Evolutionary conservation across 192 early-diverging fungal genomes (phyloP), one percentile per base, ranked within the genome.

Genomic region (Backusella mclennaniae): DNA sequence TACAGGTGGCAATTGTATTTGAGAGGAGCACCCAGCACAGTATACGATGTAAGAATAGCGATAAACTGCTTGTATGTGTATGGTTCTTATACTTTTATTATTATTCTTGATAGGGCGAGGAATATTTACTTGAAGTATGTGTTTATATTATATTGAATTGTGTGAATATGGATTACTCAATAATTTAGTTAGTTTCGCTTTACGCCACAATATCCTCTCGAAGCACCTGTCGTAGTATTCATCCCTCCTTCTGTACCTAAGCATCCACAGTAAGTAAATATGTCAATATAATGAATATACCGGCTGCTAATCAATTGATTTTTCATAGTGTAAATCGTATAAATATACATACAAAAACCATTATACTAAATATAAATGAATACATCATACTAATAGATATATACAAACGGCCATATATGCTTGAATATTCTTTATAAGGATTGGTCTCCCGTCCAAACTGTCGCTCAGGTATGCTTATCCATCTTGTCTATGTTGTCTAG

Each of bases 401-500:
- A 96, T 80, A 90, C 90, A 84, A 98, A 98, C 79, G 96, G 97
- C n/a, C 97, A 98, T 74, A 98, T 98, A 67, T 98, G 97, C 78
- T 81, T 98, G 36, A 97, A 95, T 76, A 97, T 98, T 70, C 88
- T 98, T 46, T 98, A 98, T 81, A 92, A 92, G 77, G 89, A 96
- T 39, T 98, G 97, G 97, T 91, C 89, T 23, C 97, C 97, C 0
- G 97, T 96, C 0, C 87, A 97, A 75, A 98, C 96, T 6, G 93
- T 97, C 29, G 88, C 90, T 35, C 90, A 92, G 2, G 92, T 98
- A 14, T 98, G 96, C 75, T 85, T 98, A 71, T 95, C 93, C 0
- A 89, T 98, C 31, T 89, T 92, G 63, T 97, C 95, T 66, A 98
- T 98, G 97, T 82, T 98, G 52, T 95, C 94, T 12, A 91, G 92